Percentiles rank a stretch among this genome's conserved stretches.
phyloP scores from a whole-genome alignment of 1,139 yeast species.

The Cylindricascospora bacillispora region DNA sequence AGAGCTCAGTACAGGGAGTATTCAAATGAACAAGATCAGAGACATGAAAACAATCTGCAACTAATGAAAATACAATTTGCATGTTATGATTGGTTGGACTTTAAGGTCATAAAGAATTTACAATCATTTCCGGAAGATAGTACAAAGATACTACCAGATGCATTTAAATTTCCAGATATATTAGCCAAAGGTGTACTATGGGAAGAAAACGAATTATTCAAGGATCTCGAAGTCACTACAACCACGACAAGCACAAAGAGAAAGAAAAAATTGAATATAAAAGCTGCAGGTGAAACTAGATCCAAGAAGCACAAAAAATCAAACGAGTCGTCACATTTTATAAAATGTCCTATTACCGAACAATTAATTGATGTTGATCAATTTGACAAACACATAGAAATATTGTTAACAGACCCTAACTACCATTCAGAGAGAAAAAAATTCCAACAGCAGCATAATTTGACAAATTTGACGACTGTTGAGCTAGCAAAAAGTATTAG shows the following conservation, averaged over 20 bases:
- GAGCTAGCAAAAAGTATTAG: conserved; percentile 70
- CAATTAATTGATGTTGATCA: conserved; percentile 55
- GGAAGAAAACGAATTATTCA: conserved; percentile 3
- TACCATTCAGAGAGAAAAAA: conserved; percentile 59
- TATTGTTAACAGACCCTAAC: conserved; percentile 65
- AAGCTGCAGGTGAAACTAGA: conserved; percentile 58
- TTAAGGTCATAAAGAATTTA: conserved; percentile 20
- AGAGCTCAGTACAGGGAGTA: conserved; percentile 46
- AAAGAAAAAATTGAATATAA: conserved; percentile 42
- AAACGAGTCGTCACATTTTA: conserved; percentile 19
- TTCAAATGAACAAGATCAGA: conserved; percentile 25
- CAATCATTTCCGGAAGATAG: neutral
- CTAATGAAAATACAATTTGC: conserved; percentile 46
- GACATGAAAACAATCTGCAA: conserved; percentile 26
- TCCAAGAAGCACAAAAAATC: conserved; percentile 24
- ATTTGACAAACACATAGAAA: conserved; percentile 61
- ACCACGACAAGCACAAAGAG: conserved; percentile 6
- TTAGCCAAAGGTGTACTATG: conserved; percentile 1
- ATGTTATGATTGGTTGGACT: conserved; percentile 81
- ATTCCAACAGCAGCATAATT: conserved; percentile 49
- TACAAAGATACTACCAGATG: conserved; percentile 4
- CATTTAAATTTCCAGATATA: conserved; percentile 4
- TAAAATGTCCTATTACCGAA: conserved; percentile 66
- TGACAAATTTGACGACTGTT: conserved; percentile 51
- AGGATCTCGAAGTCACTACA: conserved; percentile 7